Conservation (phyloP, 768 basidiomycete genomes). For the Kwoniella mangroviensis region DNA sequence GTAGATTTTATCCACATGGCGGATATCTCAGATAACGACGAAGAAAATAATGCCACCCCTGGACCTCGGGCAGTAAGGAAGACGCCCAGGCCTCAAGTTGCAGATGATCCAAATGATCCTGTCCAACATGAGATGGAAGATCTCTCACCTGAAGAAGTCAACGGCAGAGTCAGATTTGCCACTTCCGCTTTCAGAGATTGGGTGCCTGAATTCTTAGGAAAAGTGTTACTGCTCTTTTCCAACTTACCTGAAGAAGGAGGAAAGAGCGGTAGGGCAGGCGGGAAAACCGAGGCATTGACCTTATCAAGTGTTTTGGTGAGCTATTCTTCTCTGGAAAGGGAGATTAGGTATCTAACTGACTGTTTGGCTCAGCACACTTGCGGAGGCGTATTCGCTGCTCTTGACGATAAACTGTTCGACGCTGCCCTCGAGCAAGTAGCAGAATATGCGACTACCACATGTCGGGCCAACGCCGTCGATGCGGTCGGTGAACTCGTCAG, state of each 20-base stretch:
- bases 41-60: conserved; percentile 44
- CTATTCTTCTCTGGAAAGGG: too few relatives aligned
- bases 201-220: conserved; percentile 77
- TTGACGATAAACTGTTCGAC: conserved; percentile 75
- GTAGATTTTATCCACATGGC: conserved; percentile 47
- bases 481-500: conserved; percentile 87
- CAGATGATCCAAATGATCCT: conserved; percentile 51
- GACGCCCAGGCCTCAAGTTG: conserved; percentile 59
- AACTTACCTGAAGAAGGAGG: conserved; percentile 85
- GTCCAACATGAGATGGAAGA: conserved; percentile 47
- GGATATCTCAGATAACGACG: conserved; percentile 42
- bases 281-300: conserved; percentile 59
- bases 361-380: conserved; percentile 46
- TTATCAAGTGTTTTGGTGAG: conserved; percentile 54
- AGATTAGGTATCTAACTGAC: conserved; percentile 6
- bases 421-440: conserved; percentile 80
- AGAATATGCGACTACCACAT: conserved; percentile 86
- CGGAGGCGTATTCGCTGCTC: conserved; percentile 64
- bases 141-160: conserved; percentile 71
- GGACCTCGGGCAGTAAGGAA: conserved; percentile 55
- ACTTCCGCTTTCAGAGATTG: conserved; percentile 79
- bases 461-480: conserved; percentile 86
- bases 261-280: conserved; percentile 68
- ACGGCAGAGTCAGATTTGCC: conserved; percentile 70
- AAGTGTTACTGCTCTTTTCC: conserved; percentile 78